Percentiles rank a stretch among this genome's conserved stretches.
Conservation (phyloP, 1,284 basidiomycete genomes). For the Anthracocystis walkeri region DNA sequence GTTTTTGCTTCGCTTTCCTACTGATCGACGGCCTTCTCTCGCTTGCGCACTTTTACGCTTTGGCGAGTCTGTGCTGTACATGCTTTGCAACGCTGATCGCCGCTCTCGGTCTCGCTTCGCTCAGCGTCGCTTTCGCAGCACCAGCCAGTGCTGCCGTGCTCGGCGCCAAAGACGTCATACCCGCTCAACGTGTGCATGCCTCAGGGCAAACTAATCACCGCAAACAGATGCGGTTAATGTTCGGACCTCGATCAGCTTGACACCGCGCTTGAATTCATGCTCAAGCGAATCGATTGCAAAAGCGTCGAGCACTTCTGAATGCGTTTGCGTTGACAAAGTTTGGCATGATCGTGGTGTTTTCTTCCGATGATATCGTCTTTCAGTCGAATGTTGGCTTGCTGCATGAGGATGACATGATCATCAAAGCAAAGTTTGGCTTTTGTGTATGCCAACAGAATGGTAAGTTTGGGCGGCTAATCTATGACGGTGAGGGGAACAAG, state of each 20-base stretch:
- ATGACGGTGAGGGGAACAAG: not conserved
- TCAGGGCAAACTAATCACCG: not conserved
- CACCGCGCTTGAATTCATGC: not conserved
- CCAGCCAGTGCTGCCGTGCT: not conserved
- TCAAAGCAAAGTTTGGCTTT: not conserved
- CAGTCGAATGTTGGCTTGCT: not conserved
- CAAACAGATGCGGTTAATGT: conserved; percentile 23
- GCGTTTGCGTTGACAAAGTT: not conserved
- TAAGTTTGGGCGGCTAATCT: not conserved
- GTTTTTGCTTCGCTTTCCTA: not conserved
- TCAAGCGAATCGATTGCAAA: not conserved
- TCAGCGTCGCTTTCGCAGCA: not conserved
- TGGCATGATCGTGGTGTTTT: conserved; percentile 3
- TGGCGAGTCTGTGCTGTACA: conserved; percentile 3
- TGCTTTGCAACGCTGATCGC: conserved; percentile 1
- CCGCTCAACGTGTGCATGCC: conserved; percentile 1
- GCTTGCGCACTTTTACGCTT: conserved; percentile 2
- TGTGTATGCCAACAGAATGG: not conserved
- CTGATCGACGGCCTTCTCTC: conserved; percentile 7
- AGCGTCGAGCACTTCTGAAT: not conserved
- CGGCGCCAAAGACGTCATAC: conserved; percentile 3
- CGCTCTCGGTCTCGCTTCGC: not conserved
- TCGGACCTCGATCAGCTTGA: not conserved
- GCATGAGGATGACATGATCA: not conserved
- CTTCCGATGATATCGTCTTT: conserved; percentile 10